Conservation (phyloP, 2,329 filamentous ascomycete genomes). For the Clarireedia paspali region DNA sequence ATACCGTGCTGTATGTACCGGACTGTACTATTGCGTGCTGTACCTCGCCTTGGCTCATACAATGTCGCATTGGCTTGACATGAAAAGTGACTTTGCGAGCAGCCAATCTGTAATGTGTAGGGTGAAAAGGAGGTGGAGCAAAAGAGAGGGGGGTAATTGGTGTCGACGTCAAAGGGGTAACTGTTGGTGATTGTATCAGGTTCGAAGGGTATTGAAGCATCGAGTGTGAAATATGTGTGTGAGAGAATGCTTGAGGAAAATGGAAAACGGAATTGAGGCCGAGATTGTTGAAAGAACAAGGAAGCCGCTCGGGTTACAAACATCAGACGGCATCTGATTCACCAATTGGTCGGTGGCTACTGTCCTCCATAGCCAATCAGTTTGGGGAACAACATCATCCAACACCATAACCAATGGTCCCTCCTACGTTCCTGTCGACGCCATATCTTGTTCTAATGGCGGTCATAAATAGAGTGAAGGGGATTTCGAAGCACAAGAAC, state of each 20-base stretch:
- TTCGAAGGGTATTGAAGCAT: neutral
- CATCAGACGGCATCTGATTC: no score
- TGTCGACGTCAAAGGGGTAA: neutral
- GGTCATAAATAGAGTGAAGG: neutral
- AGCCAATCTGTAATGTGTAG: neutral
- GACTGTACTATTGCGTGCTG: neutral
- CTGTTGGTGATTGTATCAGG: no score
- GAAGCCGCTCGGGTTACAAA: no score
- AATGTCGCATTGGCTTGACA: neutral
- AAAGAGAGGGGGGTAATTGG: neutral
- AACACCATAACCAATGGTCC: no score
- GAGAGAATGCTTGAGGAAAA: neutral
- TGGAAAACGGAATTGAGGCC: neutral
- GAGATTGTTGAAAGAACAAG: neutral
- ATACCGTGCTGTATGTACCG: neutral
- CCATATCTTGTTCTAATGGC: neutral
- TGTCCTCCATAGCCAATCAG: neutral
- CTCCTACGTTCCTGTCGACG: neutral
- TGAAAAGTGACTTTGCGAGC: neutral
- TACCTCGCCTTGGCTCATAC: constrained; percentile 6
- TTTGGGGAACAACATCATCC: no score
- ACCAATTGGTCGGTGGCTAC: no score
- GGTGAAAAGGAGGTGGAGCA: neutral
- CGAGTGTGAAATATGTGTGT: neutral
- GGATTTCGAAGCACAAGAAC: no score